Base-by-base conservation (phyloP, 1,284 basidiomycete species). In the Ceratobasidium theobromae region DNA sequence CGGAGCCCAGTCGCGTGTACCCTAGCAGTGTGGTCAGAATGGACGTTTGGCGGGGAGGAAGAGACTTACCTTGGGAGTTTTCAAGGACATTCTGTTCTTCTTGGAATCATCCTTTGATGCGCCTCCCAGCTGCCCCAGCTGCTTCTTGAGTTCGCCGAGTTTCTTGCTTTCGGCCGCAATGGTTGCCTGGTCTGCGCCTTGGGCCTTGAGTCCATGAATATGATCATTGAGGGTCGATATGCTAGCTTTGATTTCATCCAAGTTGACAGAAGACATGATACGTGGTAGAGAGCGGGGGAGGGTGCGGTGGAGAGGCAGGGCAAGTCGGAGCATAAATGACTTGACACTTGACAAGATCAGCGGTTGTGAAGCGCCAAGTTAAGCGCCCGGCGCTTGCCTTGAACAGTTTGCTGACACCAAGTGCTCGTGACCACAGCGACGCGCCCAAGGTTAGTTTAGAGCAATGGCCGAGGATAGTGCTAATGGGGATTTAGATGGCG, bases 1-100 rank as follows among this genome's bases (percentile, higher is more conserved):
- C 4, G 96, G 93, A 66, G 93, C 91, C 80, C 95, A 98, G 78
- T 99, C 96, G 66, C 94, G 86, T 12, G 97, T 99, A 40, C 97
- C 96, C 89, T 98, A 21, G 75, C 18, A 72, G 72, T 11, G 11
- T 27, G 41, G 30, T 49, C 18, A 38, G 46, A 25, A 30, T 48
- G 51, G n/a, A 46, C 35, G 12, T 33, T 8, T 16, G 11, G 30
- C 11, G 40, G 5, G 27, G 41, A 33, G 57, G 68, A 40, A 41
- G 40, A 49, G n/a, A 74, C 82, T 69, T 66, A 89, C 90, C 82
- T 93, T 93, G 41, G 89, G 87, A 3, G 89, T 91, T 78, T 93
- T 93, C 70, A 93, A 80, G 69, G 88, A 73, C 70, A 89, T 72
- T n/a, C 86, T 77, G 66, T 83, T 86, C 72, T 81, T 84, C 77